Percentiles rank a stretch among this genome's conserved stretches.
Evolutionary conservation across 148 eudicot genomes (phyloP).

Genomic region (Oxyria digyna): DNA sequence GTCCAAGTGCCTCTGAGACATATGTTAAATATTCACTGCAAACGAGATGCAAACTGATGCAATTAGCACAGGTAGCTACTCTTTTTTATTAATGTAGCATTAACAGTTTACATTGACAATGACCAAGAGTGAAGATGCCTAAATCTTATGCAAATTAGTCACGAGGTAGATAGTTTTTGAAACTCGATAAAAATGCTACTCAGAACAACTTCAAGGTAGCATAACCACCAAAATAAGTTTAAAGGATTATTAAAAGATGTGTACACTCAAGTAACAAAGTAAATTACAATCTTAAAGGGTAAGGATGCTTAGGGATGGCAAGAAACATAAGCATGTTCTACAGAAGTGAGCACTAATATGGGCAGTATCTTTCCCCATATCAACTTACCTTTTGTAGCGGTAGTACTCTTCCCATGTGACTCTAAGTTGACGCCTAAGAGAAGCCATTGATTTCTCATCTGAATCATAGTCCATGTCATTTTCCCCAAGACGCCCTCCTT

Average conservation of each 20-base stretch:
- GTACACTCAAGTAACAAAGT: background rate
- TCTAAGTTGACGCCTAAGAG: conserved; percentile 81
- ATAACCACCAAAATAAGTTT: background rate
- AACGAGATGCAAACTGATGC: conserved; percentile 7
- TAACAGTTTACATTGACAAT: background rate
- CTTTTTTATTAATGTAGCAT: background rate
- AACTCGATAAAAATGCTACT: background rate
- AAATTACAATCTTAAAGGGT: background rate
- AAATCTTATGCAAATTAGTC: background rate
- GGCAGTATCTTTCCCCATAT: background rate
- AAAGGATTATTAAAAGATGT: background rate
- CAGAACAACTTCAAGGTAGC: background rate
- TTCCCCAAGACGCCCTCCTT: conserved; percentile 85
- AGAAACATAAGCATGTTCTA: background rate
- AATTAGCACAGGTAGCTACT: background rate
- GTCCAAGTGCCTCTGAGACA: conserved; percentile 79
- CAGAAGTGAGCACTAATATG: background rate
- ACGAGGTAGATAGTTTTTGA: background rate
- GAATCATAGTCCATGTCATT: conserved; percentile 93
- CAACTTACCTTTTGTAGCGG: conserved; percentile 63
- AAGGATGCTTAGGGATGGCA: background rate
- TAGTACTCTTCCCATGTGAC: conserved; percentile 74
- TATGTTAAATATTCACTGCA: conserved; percentile 77
- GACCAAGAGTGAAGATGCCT: background rate
- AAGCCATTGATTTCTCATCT: conserved; percentile 95